Percentiles rank a stretch among this genome's conserved stretches.
Evolutionary conservation across 164 flowering plant species (phyloP).

Genomic region (Dillenia suffruticosa): DNA sequence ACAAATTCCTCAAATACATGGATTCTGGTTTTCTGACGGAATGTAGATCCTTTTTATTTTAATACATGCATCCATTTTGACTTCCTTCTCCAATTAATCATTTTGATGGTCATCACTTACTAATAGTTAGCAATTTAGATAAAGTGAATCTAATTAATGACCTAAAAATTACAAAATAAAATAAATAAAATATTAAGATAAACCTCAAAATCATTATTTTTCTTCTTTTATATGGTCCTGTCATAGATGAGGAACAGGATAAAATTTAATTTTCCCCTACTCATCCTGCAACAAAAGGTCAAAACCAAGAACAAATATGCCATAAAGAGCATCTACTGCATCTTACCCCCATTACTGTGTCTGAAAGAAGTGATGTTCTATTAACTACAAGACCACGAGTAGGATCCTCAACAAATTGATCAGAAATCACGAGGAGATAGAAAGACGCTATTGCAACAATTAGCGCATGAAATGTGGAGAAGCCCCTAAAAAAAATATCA

Average conservation of each 20-base stretch:
- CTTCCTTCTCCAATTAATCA: no score
- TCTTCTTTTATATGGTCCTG: no score
- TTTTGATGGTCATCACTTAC: no score
- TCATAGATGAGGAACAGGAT: no score
- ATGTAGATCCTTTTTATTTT: no score
- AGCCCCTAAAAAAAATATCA: conserved; percentile 37
- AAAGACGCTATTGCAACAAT: conserved; percentile 47
- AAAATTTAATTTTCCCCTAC: no score
- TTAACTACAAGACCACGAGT: conserved; percentile 24
- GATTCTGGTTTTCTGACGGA: no score
- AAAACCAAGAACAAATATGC: background rate
- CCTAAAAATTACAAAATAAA: background rate
- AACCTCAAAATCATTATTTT: background rate
- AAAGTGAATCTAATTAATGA: no score
- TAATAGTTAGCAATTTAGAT: no score
- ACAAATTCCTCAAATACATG: no score
- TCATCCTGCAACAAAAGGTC: no score
- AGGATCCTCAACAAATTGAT: conserved; percentile 38
- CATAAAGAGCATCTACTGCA: background rate
- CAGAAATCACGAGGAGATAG: conserved; percentile 50
- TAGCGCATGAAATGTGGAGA: conserved; percentile 70
- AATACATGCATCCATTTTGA: no score
- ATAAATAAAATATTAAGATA: background rate
- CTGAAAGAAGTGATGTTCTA: conserved; percentile 41
- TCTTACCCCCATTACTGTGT: conserved; percentile 55